phyloP scores from a whole-genome alignment of 169 alveolate species.

The Plasmodium vinckei region DNA sequence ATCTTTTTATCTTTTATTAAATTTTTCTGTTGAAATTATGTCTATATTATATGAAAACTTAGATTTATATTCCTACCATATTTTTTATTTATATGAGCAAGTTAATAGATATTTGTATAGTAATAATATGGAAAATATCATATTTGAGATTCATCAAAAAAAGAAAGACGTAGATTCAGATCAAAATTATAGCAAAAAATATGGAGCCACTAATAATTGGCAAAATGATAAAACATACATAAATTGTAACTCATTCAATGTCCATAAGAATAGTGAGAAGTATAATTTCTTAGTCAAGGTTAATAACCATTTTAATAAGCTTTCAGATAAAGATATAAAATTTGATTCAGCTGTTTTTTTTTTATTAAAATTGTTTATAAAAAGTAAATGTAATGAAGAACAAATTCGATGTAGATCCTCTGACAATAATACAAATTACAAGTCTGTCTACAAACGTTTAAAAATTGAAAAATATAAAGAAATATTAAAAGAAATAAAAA shows the following conservation, averaged over 20 bases:
- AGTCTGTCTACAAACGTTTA: not conserved
- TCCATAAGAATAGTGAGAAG: not conserved
- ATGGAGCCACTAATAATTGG: not conserved
- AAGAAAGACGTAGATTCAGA: not conserved
- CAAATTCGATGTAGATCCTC: not conserved
- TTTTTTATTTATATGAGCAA: constrained; percentile 28
- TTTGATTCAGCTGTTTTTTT: constrained; percentile 22
- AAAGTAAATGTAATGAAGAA: not conserved
- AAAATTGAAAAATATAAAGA: constrained; percentile 41
- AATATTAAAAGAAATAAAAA: constrained; percentile 42
- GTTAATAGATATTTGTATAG: constrained; percentile 8
- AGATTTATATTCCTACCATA: constrained; percentile 41
- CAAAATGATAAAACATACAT: not conserved
- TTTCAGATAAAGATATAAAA: constrained; percentile 1
- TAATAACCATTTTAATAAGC: not conserved
- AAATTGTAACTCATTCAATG: not conserved
- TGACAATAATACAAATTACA: not conserved
- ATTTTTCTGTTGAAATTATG: constrained; percentile 44
- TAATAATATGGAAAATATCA: not conserved
- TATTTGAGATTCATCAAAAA: not conserved
- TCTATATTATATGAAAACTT: constrained; percentile 37
- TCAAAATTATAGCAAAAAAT: not conserved
- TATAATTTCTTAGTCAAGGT: not conserved
- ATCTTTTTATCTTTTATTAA: constrained; percentile 48
- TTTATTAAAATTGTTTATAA: constrained; percentile 24